These are phyloP conservation scores for Rhizoclosmatium sp. DNA, from an alignment of 192 early-diverging fungal genomes.

Conservation along the genomic window DNA sequence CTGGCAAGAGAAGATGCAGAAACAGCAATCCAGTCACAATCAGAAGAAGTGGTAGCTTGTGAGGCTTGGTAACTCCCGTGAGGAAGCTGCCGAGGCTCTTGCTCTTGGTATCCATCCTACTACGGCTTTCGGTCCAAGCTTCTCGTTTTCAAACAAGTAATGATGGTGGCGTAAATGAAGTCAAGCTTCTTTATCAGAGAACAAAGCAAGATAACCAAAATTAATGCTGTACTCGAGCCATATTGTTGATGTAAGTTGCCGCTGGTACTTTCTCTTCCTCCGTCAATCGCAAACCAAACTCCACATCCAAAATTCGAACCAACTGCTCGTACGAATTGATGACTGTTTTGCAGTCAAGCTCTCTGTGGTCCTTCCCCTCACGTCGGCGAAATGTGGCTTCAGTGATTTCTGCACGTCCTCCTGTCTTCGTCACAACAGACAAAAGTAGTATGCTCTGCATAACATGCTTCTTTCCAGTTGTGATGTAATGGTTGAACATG, in stretches of 20 bases:
- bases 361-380: background rate
- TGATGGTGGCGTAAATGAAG: too few species aligned
- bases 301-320: background rate
- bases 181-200: too few species aligned
- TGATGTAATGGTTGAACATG: conserved; percentile 7
- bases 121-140: too few species aligned
- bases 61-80: too few species aligned
- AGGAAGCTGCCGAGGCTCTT: too few species aligned
- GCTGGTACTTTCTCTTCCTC: background rate
- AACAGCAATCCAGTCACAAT: too few species aligned
- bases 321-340: background rate
- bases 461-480: background rate
- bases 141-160: too few species aligned
- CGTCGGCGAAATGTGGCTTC: background rate
- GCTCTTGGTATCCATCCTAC: too few species aligned
- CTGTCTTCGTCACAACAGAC: background rate
- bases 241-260: background rate
- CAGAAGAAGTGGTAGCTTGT: too few species aligned
- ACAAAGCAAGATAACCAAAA: too few species aligned
- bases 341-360: background rate
- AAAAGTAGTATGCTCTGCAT: background rate
- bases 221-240: too few species aligned
- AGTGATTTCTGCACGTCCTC: background rate
- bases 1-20: too few species aligned
- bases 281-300: background rate